Evolutionary conservation across 73 alveolate genomes (phyloP).

Genomic region (Loxodes magnus): DNA sequence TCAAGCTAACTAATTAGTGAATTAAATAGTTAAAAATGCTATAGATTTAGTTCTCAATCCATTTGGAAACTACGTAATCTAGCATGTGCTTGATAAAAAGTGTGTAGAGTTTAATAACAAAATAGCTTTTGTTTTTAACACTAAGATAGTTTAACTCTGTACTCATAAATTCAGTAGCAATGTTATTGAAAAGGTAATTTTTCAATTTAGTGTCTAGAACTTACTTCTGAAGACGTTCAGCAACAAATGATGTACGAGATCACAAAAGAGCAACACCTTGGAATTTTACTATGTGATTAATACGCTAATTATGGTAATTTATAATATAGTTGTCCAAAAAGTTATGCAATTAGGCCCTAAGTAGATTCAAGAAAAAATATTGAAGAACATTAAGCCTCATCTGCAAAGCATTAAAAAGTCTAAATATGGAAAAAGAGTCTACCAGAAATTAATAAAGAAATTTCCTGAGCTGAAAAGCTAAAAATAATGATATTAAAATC

Average conservation of each 20-base stretch:
- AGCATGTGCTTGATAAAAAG: background rate
- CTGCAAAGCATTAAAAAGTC: background rate
- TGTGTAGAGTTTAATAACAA: background rate
- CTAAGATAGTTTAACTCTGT: background rate
- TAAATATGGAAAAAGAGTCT: background rate
- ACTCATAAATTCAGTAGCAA: slow-evolving; percentile 2
- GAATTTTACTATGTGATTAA: background rate
- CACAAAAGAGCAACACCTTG: background rate
- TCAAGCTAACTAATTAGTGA: slow-evolving; percentile 13
- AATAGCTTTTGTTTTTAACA: background rate
- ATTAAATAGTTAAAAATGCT: background rate
- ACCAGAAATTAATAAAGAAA: background rate
- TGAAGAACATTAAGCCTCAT: background rate
- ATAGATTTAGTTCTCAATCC: slow-evolving; percentile 4
- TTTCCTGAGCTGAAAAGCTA: background rate
- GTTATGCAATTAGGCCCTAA: background rate
- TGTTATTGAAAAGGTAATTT: slow-evolving; percentile 6
- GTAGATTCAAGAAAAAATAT: background rate
- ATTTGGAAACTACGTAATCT: slow-evolving; percentile 7
- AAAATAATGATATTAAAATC: too few relatives aligned
- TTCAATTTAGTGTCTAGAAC: background rate
- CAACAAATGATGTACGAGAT: background rate
- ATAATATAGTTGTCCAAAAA: background rate
- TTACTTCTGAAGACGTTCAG: background rate
- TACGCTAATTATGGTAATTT: background rate